Evolutionary conservation across 192 early-diverging fungal genomes (phyloP), one percentile per base, ranked within the genome.

Genomic region (Rhizoclosmatium globosum): DNA sequence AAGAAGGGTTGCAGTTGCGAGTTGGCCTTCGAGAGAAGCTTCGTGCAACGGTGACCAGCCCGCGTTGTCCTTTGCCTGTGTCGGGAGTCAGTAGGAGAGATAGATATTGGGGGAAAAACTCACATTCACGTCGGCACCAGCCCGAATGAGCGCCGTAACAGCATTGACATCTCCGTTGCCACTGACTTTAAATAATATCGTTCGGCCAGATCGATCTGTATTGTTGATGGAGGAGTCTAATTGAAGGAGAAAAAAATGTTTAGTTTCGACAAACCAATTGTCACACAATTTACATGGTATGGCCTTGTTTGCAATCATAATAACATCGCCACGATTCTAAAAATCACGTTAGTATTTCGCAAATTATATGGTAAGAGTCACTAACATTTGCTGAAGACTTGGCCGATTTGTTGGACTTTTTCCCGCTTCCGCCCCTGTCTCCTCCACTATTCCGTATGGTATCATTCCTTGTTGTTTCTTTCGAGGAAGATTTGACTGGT

Each of bases 21-120:
- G 57, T 43, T 85, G 79, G 61, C 89, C 89, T 64, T 83, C 78
- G 3, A 91, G 64, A 31, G 82, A 83, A 13, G 89, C 88, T 64
- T 89, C 86, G 74, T 91, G 90, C 38, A 91, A 64, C 1, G 89
- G 85, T 13, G 89, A 87, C 80, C 83, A 90, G 0, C 89, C 90
- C 2, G 89, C 90, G 65, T 91, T n/a, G 69, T 91, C 89, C 61
- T 82, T 77, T 2, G 74, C 64, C 64, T 65, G 64, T 38, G 0
- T 38, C 31, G 39, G 31, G 13, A 21, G 64, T 17, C 0, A 57
- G 21, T 57, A 57, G 13, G 15, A 57, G 15, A 57, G 56, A 57
- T 17, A 17, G 21, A 57, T 21, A 57, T 17, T 17, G 0, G 21
- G n/a, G n/a, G n/a, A n/a, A 0, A 57, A 15, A 17, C 44, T 31